Evolutionary conservation across 768 basidiomycete species (phyloP).

Genomic region (Ramaria rubella): DNA sequence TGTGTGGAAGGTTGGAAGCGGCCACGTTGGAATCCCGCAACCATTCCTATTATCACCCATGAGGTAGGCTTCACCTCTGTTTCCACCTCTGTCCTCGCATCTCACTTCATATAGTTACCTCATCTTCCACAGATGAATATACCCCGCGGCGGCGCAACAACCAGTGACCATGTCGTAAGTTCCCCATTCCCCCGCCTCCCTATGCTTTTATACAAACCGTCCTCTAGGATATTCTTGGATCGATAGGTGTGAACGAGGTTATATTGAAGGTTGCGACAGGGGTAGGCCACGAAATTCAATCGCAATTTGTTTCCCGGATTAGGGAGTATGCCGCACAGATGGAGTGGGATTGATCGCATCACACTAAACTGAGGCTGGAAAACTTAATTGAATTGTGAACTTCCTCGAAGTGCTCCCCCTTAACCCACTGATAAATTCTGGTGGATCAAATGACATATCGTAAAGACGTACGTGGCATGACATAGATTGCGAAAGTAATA

Average conservation of each 20-base stretch:
- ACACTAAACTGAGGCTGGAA: too few species aligned
- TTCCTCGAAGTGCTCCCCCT: background rate
- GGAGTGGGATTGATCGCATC: conserved; percentile 70
- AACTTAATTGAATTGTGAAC: too few species aligned
- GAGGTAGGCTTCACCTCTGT: conserved; percentile 48
- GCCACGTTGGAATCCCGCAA: conserved; percentile 83
- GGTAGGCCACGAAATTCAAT: conserved; percentile 60
- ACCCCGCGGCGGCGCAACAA: conserved; percentile 87
- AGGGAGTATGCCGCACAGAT: conserved; percentile 66
- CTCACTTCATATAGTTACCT: conserved; percentile 45
- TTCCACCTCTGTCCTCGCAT: background rate
- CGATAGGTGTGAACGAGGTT: conserved; percentile 81
- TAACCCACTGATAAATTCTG: background rate
- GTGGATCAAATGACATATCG: background rate
- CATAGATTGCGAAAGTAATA: background rate
- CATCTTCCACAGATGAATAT: conserved; percentile 68
- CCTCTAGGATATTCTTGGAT: conserved; percentile 39
- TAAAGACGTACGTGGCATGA: background rate
- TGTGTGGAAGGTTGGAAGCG: conserved; percentile 93
- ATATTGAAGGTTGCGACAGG: conserved; percentile 87
- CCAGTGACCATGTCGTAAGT: conserved; percentile 86
- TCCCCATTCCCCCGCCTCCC: conserved; percentile 16
- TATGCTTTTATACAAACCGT: background rate
- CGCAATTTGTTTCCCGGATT: conserved; percentile 71
- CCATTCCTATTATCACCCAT: conserved; percentile 80